Evolutionary conservation across 805 yeast species (phyloP), one percentile per base, ranked within the genome.

Genomic region (Brettanomyces naardenensis): DNA sequence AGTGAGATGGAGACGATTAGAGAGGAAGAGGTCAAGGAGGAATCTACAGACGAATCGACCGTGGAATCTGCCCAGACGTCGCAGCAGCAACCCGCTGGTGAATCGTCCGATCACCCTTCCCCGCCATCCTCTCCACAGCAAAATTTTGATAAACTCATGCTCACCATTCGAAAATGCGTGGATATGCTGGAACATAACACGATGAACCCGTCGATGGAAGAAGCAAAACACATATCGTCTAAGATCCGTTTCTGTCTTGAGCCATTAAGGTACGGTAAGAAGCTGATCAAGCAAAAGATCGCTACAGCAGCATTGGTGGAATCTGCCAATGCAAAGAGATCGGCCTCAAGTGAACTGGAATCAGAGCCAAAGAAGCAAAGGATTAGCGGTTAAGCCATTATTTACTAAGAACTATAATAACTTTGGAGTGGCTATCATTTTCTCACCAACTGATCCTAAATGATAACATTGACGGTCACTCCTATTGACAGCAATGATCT

Each of bases 181-280:
- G 55, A 52, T 3, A 43, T 63, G 9, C 68, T 82, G 5, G 64
- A 66, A 41, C 58, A 57, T 1, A 35, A 42, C n/a, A 52, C 65
- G 1, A 52, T 61, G 7, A 64, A 68, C 31, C 73, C 82, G 0
- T 58, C 77, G 2, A 65, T 73, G 31, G 84, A 80, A 37, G 80
- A 74, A 37, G 81, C 85, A 6, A 75, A 71, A 31, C 54, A 54
- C 17, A 77, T 81, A 21, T 85, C 79, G 38, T 75, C 73, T 33
- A 81, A 78, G 54, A 69, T 79, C 10, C 78, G 76, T 41, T 78
- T 69, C 46, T 72, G 80, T 37, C 59, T 77, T 35, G 76, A 78
- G 44, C 92, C 92, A 5, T 25, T 50, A 13, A 54, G 53, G 37
- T 49, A 44, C 28, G 59, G 51, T 11, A 48, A 46, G 31, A 55